A percentile compares a stretch with the other conserved stretches of the same genome.
Conservation (phyloP, 2,329 filamentous ascomycete genomes). For the Exophiala alcalophila region DNA sequence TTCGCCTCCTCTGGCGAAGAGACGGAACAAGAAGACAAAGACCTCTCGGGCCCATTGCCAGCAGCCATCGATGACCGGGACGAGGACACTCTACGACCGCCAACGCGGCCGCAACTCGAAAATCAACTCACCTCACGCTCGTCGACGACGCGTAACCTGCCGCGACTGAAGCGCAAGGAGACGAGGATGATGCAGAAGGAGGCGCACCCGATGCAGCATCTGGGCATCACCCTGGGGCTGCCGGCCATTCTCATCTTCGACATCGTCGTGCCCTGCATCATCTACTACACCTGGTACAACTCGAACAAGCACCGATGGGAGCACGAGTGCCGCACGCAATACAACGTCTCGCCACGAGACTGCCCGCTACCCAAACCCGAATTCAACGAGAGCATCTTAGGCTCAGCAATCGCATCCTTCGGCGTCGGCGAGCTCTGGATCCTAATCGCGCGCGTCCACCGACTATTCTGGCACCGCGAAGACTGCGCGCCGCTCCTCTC, state of each 20-base stretch:
- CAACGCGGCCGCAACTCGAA: too few species aligned
- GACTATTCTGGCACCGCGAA: constrained; percentile 9
- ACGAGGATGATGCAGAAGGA: constrained; percentile 19
- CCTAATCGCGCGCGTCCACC: constrained; percentile 16
- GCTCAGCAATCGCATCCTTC: constrained; percentile 26
- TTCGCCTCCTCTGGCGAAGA: too few species aligned
- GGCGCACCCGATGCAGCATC: constrained; percentile 18
- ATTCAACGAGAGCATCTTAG: constrained; percentile 20
- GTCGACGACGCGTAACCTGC: constrained; percentile 11
- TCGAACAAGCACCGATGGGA: constrained; percentile 12
- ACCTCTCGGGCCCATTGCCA: too few species aligned
- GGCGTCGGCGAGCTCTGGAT: constrained; percentile 21
- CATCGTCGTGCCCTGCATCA: constrained; percentile 21
- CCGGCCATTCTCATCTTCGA: constrained; percentile 20
- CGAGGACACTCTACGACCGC: too few species aligned
- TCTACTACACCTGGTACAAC: constrained; percentile 23
- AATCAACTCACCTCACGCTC: too few species aligned
- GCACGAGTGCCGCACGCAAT: constrained; percentile 11
- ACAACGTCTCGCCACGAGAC: background rate
- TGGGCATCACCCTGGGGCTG: constrained; percentile 17
- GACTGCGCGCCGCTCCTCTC: constrained; percentile 17
- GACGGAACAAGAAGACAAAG: too few species aligned
- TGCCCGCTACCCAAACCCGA: constrained; percentile 15
- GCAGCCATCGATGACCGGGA: too few species aligned
- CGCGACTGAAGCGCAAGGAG: constrained; percentile 18